Percentiles rank a stretch among this genome's conserved stretches.
Evolutionary conservation across 2,329 filamentous ascomycete genomes (phyloP).

Genomic region (Penicillium psychrosexuale): DNA sequence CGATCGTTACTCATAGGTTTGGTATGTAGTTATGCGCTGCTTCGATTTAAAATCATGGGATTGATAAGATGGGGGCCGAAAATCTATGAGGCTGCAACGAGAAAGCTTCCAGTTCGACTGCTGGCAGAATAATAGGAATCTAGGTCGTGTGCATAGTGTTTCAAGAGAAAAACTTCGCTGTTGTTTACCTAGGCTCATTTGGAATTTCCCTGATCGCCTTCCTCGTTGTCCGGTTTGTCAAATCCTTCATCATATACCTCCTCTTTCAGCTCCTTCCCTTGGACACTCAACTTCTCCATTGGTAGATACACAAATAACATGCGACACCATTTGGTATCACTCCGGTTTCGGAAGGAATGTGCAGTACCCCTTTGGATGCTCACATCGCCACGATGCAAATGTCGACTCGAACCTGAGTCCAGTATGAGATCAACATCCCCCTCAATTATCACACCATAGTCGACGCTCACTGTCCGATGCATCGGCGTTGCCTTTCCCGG

Average conservation of each 20-base stretch:
- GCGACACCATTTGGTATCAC: slow-evolving; percentile 27
- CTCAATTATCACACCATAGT: slow-evolving; percentile 40
- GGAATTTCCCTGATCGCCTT: background rate
- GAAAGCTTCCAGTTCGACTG: background rate
- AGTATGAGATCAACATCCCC: slow-evolving; percentile 38
- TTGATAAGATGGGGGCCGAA: slow-evolving; percentile 9
- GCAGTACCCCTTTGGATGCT: slow-evolving; percentile 34
- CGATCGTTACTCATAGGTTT: background rate
- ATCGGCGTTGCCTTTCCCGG: slow-evolving; percentile 35
- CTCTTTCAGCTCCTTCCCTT: slow-evolving; percentile 55
- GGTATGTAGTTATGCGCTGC: too few species aligned
- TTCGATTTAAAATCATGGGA: slow-evolving; percentile 8
- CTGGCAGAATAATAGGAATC: background rate
- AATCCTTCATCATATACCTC: slow-evolving; percentile 30
- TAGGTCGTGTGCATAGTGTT: background rate
- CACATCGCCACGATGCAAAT: slow-evolving; percentile 36
- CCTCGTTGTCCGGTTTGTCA: slow-evolving; percentile 9
- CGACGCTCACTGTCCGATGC: slow-evolving; percentile 39
- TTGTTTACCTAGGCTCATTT: background rate
- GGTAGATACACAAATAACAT: slow-evolving; percentile 35
- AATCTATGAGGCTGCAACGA: background rate
- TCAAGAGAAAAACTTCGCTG: background rate
- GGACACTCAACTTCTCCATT: slow-evolving; percentile 33
- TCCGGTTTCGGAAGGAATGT: slow-evolving; percentile 31
- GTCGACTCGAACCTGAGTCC: slow-evolving; percentile 34